These are phyloP conservation scores for Ophiocordyceps sinensis DNA, from an alignment of 2,329 filamentous ascomycete genomes.

Conservation along the genomic window DNA sequence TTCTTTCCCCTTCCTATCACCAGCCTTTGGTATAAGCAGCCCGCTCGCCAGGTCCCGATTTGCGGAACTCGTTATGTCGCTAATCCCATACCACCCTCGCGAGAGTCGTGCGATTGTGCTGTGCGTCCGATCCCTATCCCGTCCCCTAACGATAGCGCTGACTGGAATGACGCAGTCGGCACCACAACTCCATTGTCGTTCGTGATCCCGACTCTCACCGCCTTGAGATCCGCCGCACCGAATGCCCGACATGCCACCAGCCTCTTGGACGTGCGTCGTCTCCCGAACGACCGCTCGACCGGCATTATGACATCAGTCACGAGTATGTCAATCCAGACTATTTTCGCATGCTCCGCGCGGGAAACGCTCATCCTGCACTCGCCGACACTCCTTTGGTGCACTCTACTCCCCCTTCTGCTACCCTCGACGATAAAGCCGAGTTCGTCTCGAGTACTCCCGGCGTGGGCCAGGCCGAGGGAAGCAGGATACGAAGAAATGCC, in stretches of 20 bases:
- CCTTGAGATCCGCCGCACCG: conserved; percentile 63
- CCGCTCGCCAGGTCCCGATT: conserved; percentile 6
- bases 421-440: conserved; percentile 21
- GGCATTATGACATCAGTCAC: conserved; percentile 20
- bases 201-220: conserved; percentile 76
- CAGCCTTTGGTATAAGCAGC: too few relatives aligned
- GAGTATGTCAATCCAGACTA: conserved; percentile 84
- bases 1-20: not conserved
- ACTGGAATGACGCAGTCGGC: conserved; percentile 45
- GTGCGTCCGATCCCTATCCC: conserved; percentile 22
- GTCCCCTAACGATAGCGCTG: not conserved
- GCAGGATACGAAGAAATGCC: conserved; percentile 70
- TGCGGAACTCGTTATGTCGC: conserved; percentile 33
- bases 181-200: conserved; percentile 84
- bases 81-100: conserved; percentile 61
- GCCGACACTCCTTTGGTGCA: conserved; percentile 5
- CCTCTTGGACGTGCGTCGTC: conserved; percentile 37
- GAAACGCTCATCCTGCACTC: conserved; percentile 28
- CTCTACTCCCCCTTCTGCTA: conserved; percentile 6
- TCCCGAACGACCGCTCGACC: conserved; percentile 35
- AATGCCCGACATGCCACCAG: conserved; percentile 87
- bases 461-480: conserved; percentile 31
- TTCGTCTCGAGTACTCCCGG: conserved; percentile 40
- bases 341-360: conserved; percentile 75
- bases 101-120: conserved; percentile 69